Base-by-base conservation (phyloP, 225 moss, liverwort and hornwort species). In the Physcomitrium patens region DNA sequence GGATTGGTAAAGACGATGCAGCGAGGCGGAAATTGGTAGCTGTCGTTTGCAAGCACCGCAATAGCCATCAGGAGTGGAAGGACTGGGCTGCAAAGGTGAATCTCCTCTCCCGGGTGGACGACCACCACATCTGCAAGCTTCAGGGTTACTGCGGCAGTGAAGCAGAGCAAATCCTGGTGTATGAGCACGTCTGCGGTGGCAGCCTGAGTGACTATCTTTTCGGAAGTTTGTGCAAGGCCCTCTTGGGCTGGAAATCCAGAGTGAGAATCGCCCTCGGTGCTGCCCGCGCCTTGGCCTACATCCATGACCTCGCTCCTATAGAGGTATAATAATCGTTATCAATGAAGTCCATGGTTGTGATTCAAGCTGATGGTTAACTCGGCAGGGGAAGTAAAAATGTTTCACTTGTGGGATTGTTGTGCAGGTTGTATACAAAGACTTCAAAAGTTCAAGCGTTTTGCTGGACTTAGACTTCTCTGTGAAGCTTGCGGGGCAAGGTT, bases 401-500 rank as follows among this genome's bases (percentile, higher is more conserved):
- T 76, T 47, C 7, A 24, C 67, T 22, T 61, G 44, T 41, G 18
- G 10, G 12, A 68, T 9, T 7, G 16, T 3, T 55, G 49, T 76
- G 78, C 85, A 85, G 85, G 76, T 85, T 60, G 78, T 81, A 3
- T 85, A 79, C 76, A 68, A 68, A 72, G 75, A 79, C 75, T 81
- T 85, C 72, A 81, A 37, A 17, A 71, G 78, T 60, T 85, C 75
- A 2, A 78, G 54, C 63, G 72, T 85, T 26, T 72, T 81, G 68
- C 68, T 85, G 76, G 81, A 81, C 76, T 41, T 72, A n/a, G 53
- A 81, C 64, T 76, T 85, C 56, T 71, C 63, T 16, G 81, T 78
- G 52, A 76, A 73, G 72, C 72, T 85, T 49, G 76, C 81, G 11
- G 85, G 85, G 18, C 76, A 67, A 19, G 85, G 76, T 20, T 60